Conservation (phyloP, 495 filamentous ascomycete genomes). For the Corynascus novoguineensis region DNA sequence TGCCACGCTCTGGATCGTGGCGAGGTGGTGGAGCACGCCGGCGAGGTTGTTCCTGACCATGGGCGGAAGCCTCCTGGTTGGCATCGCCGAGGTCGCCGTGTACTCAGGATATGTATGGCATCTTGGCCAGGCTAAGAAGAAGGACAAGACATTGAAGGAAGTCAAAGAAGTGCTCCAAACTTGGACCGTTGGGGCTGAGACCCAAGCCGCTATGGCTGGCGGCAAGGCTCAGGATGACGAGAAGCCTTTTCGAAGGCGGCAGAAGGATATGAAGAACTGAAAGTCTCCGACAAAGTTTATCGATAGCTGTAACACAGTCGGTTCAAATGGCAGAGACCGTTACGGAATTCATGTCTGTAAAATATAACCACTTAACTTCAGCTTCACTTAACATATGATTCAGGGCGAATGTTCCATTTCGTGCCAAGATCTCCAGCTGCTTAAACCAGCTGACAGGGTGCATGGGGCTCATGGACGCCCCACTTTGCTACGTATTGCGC, state of each 20-base stretch:
- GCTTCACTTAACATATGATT: too few species aligned
- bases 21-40: constrained; percentile 64
- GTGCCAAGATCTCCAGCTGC: too few species aligned
- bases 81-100: constrained; percentile 78
- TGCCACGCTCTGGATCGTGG: constrained; percentile 66
- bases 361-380: too few species aligned
- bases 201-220: constrained; percentile 34
- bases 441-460: too few species aligned
- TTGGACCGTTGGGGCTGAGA: constrained; percentile 47
- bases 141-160: constrained; percentile 60
- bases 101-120: constrained; percentile 82
- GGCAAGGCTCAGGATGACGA: constrained; percentile 18
- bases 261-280: not conserved
- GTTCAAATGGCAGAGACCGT: too few species aligned
- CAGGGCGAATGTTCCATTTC: too few species aligned
- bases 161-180: constrained; percentile 62
- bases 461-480: too few species aligned
- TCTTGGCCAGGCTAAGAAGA: constrained; percentile 63
- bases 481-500: too few species aligned
- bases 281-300: not conserved
- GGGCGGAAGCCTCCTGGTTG: constrained; percentile 63
- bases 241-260: constrained; percentile 30
- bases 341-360: too few species aligned
- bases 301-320: too few species aligned
- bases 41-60: constrained; percentile 63